Evolutionary conservation across 306 rosid species (phyloP), one percentile per base, ranked within the genome.

Genomic region (Cucurbita ficifolia): DNA sequence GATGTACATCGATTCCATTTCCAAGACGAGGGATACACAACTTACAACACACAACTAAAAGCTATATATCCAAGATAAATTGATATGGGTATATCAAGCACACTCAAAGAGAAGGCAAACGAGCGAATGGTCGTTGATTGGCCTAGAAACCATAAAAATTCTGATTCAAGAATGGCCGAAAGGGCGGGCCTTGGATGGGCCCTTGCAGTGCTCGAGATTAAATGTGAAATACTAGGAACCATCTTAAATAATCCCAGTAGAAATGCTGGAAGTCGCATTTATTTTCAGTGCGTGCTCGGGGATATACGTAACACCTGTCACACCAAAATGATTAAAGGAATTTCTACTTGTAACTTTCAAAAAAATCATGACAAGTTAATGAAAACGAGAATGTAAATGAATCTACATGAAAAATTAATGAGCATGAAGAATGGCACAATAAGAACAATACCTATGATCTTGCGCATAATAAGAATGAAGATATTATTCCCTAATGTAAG

Each of bases 271-370:
- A 72, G 88, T 89, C 74, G 99, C 89, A 46, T 86, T 86, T 73
- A 91, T 89, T 88, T 81, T 84, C 76, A 91, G 80, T 3, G 96
- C 76, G 77, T 82, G 73, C 83, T 91, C 96, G 4, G 97, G 97
- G 73, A 83, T 82, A 72, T 89, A 95, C 38, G 92, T 76, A 78
- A 81, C 76, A 79, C 99, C 99, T 91, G 91, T 76, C 56, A 63
- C 73, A 80, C 68, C 83, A 81, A 70, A 79, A 78, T 13, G 45
- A 50, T 51, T 53, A 39, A 61, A 56, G 70, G 81, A 78, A 73
- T 67, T 38, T n/a, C 48, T 61, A 24, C 74, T 40, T 19, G 48
- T 60, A 7, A 4, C 55, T 7, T 4, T 24, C 16, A 21, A 3
- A 12, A 40, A 40, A 19, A 54, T 4, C 18, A 56, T 55, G 6